Conservation (phyloP, 192 early-diverging fungal genomes). For the Lobosporangium transversale region DNA sequence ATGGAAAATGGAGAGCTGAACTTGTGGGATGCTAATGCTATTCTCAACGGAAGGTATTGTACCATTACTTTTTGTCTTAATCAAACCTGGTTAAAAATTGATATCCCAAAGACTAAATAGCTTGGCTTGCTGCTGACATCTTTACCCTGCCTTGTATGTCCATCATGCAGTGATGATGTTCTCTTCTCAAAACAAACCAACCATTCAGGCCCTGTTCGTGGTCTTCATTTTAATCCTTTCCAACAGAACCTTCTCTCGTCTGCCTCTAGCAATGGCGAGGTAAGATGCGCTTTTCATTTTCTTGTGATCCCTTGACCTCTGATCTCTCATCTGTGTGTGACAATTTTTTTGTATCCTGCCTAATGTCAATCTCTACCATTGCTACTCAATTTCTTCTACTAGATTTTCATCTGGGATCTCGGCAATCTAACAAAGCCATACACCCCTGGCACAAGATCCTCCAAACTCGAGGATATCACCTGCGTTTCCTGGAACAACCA, state of each 20-base stretch:
- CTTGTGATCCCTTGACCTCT: neutral
- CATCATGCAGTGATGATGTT: slow-evolving; percentile 53
- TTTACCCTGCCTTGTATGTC: neutral
- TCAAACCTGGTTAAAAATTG: neutral
- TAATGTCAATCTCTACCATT: neutral
- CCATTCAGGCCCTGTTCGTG: slow-evolving; percentile 90
- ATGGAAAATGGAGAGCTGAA: slow-evolving; percentile 94
- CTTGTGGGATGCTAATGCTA: slow-evolving; percentile 84
- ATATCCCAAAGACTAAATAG: neutral
- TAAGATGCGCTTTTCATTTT: slow-evolving; percentile 41
- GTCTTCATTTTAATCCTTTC: slow-evolving; percentile 92
- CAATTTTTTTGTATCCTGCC: neutral
- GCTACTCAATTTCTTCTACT: neutral
- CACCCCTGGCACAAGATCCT: slow-evolving; percentile 85
- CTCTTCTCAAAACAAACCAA: slow-evolving; percentile 74
- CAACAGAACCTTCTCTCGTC: slow-evolving; percentile 89
- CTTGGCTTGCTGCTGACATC: neutral
- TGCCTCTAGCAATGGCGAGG: slow-evolving; percentile 92
- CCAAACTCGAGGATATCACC: slow-evolving; percentile 89
- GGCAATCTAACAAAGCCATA: slow-evolving; percentile 88
- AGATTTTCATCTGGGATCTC: slow-evolving; percentile 97
- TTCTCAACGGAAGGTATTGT: slow-evolving; percentile 69
- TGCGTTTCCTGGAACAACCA: slow-evolving; percentile 93
- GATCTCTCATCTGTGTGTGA: neutral
- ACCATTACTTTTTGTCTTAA: too few relatives aligned